Percentiles rank a stretch among this genome's conserved stretches.
Evolutionary conservation across 2,329 filamentous ascomycete species (phyloP).

Genomic region (Nigrospora osmanthi): DNA sequence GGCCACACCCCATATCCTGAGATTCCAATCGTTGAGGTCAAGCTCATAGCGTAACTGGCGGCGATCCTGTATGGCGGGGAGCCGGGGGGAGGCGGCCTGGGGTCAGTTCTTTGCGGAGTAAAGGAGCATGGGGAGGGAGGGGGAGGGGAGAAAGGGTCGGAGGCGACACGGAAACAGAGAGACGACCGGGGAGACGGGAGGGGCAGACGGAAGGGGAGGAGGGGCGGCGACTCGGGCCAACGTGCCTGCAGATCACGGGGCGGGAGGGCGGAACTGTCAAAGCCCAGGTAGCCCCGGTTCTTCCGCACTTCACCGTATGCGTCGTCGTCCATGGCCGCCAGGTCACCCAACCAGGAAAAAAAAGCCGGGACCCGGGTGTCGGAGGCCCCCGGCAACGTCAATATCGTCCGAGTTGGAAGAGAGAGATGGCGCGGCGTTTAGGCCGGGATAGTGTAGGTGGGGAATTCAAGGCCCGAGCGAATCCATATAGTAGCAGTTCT

Average conservation of each 20-base stretch:
- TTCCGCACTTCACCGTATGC: conserved; percentile 23
- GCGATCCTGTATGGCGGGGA: conserved; percentile 31
- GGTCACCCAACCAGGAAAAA: too few species aligned
- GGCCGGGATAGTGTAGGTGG: too few species aligned
- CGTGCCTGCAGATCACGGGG: conserved; percentile 39
- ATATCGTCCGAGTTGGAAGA: too few species aligned
- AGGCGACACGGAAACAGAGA: too few species aligned
- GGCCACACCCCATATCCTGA: conserved; percentile 47
- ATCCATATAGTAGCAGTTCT: too few species aligned
- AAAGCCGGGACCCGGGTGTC: too few species aligned
- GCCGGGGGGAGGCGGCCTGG: too few species aligned
- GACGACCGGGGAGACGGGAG: background rate
- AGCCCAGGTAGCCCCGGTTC: conserved; percentile 43
- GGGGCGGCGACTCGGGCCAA: conserved; percentile 1
- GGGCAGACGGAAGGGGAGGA: background rate
- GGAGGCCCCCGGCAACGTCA: too few species aligned
- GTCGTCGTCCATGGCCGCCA: conserved; percentile 12
- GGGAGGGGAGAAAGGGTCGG: too few species aligned
- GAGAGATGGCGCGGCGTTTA: too few species aligned
- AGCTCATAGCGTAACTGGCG: conserved; percentile 44
- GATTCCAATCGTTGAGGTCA: conserved; percentile 46
- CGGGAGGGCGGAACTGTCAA: conserved; percentile 42
- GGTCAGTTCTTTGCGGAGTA: too few species aligned
- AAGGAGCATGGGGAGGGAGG: background rate
- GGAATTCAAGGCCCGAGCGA: too few species aligned